Base-by-base conservation (phyloP, 495 filamentous ascomycete species). In the Astrocystis sublimbata region DNA sequence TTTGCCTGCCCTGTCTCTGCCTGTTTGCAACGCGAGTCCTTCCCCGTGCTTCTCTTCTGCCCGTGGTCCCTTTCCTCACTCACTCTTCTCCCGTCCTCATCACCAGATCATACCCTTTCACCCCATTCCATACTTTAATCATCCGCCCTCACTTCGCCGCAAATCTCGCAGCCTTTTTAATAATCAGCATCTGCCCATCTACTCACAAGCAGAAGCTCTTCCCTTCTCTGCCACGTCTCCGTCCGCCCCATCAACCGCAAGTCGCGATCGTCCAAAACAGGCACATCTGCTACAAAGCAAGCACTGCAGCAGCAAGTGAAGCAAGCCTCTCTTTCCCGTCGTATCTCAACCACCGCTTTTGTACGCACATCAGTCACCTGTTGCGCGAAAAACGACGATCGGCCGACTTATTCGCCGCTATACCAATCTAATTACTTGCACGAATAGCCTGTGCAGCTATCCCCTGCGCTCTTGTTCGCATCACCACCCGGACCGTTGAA, bases 71-170 rank as follows among this genome's bases (percentile, higher is more conserved):
- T 45, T 57, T 51, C 47, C 42, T 36, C 42, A 28, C 15, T 51
- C 15, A 31, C 31, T 7, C 46, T 30, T 49, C 46, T 30, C 59
- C 41, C 54, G 31, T 53, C 61, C 45, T 23, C n/a, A n/a, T n/a
- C n/a, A n/a, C 51, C 61, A 12, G 50, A 41, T 55, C 67, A 36
- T 58, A n/a, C n/a, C 65, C 40, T 60, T 53, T 49, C 50, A 61
- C 56, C 62, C 57, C 40, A 42, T 68, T 60, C 63, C 31, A 46
- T 8, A 2, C 47, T 55, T 30, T 30, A 23, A 3, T 33, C 43
- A n/a, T 56, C 13, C 53, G 45, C 36, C 35, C 28, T 36, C 54
- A 15, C 38, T 23, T 45, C 10, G n/a, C 38, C 54, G 24, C 9
- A 28, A 21, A 26, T n/a, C 6, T 43, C 40, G 7, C n/a, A 31